Conservation (phyloP, 1,284 basidiomycete species). For the Rhodotorula sp. region DNA sequence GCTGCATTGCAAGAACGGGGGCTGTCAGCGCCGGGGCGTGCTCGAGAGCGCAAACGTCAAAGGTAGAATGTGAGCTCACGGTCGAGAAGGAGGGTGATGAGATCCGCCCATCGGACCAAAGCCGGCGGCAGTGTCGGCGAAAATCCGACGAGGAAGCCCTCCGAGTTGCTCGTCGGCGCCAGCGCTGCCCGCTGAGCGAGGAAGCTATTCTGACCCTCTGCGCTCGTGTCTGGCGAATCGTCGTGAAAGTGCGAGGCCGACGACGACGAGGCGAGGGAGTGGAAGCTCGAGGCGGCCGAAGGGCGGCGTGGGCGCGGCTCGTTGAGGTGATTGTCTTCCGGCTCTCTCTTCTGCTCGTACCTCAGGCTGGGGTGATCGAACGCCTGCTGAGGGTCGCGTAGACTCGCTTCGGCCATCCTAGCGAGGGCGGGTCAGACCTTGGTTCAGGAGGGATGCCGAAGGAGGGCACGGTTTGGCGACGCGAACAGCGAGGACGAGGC, state of each 20-base stretch:
- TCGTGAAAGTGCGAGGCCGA: conserved; percentile 6
- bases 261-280: conserved; percentile 10
- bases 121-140: neutral
- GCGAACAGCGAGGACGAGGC: no score
- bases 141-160: conserved; percentile 11
- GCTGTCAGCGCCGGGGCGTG: no score
- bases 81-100: conserved; percentile 19
- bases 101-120: conserved; percentile 16
- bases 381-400: no score
- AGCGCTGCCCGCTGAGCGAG: neutral
- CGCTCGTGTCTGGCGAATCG: conserved; percentile 3
- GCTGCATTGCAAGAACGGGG: neutral
- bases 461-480: no score
- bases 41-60: no score
- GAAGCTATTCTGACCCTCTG: neutral
- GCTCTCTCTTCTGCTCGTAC: no score
- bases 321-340: neutral
- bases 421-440: no score
- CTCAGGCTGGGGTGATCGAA: no score
- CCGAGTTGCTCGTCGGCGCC: neutral
- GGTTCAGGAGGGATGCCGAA: no score
- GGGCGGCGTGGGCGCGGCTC: conserved; percentile 7
- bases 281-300: conserved; percentile 21
- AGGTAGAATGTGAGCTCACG: conserved; percentile 4
- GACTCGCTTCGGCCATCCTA: no score